These are phyloP conservation scores for Psidium friedrichsthalianum DNA, from an alignment of 345 rosid genomes.

Conservation along the genomic window DNA sequence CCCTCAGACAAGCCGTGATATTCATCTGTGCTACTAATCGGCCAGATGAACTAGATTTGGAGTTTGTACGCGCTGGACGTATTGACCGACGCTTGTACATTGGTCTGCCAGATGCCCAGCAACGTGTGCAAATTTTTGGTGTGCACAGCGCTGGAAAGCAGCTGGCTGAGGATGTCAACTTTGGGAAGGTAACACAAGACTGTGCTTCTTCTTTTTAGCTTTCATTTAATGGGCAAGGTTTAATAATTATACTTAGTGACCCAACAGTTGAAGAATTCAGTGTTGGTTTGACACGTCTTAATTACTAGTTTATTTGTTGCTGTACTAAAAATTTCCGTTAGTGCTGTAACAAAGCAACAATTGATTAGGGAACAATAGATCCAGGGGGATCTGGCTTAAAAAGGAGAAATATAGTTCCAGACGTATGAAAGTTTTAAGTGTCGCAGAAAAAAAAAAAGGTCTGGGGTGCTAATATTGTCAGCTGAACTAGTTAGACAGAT, in stretches of 20 bases:
- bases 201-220: not conserved
- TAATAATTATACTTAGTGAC: not conserved
- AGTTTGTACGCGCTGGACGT: conserved; percentile 88
- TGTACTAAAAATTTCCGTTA: not conserved
- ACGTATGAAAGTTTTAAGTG: not conserved
- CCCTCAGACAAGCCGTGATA: conserved; percentile 92
- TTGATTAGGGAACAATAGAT: not conserved
- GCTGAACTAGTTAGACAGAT: not conserved
- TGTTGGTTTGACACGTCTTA: not conserved
- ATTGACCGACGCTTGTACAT: conserved; percentile 91
- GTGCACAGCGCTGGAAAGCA: conserved; percentile 85
- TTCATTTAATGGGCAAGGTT: not conserved
- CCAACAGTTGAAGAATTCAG: not conserved
- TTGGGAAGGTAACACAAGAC: conserved; percentile 37
- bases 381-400: not conserved
- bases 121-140: conserved; percentile 81
- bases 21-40: conserved; percentile 98
- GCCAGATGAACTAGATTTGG: conserved; percentile 92
- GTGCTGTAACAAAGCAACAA: not conserved
- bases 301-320: not conserved
- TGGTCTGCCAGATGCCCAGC: conserved; percentile 91
- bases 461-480: not conserved
- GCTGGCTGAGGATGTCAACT: conserved; percentile 80
- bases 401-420: not conserved
- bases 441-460: not conserved